Percentiles rank a stretch among this genome's conserved stretches.
Conservation (phyloP, 2,329 filamentous ascomycete genomes). For the Hymenoscyphus linearis region DNA sequence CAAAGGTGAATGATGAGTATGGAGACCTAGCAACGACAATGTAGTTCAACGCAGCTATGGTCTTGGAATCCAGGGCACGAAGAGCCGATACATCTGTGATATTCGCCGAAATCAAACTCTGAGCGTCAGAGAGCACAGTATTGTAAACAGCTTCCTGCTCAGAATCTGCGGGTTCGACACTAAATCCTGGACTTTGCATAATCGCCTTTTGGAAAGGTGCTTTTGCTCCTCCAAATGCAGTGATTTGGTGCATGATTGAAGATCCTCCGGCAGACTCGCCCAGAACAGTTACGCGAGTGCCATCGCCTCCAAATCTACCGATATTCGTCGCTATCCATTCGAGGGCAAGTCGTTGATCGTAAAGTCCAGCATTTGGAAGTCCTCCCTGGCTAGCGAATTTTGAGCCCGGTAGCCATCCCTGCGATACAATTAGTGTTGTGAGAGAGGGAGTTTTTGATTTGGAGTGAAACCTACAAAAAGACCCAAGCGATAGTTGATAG, state of each 20-base stretch:
- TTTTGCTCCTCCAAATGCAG: conserved; percentile 41
- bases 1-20: conserved; percentile 26
- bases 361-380: conserved; percentile 44
- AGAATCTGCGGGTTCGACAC: conserved; percentile 4
- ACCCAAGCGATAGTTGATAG: conserved; percentile 34
- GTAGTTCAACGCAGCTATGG: conserved; percentile 7
- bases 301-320: conserved; percentile 49
- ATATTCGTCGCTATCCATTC: conserved; percentile 53
- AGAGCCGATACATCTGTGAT: conserved; percentile 1
- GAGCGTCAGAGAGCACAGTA: conserved; percentile 12
- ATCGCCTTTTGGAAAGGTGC: conserved; percentile 38
- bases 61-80: neutral
- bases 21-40: neutral
- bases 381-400: conserved; percentile 38
- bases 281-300: conserved; percentile 43
- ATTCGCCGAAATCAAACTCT: conserved; percentile 5
- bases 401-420: conserved; percentile 36
- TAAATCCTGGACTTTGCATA: conserved; percentile 23
- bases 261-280: conserved; percentile 48
- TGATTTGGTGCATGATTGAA: conserved; percentile 51
- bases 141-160: conserved; percentile 11
- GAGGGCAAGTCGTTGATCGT: conserved; percentile 51
- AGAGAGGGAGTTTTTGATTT: neutral
- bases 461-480: conserved; percentile 27
- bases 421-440: conserved; percentile 10